phyloP scores from a whole-genome alignment of 768 basidiomycete genomes.

The Rhodotorula kratochvilovae region DNA sequence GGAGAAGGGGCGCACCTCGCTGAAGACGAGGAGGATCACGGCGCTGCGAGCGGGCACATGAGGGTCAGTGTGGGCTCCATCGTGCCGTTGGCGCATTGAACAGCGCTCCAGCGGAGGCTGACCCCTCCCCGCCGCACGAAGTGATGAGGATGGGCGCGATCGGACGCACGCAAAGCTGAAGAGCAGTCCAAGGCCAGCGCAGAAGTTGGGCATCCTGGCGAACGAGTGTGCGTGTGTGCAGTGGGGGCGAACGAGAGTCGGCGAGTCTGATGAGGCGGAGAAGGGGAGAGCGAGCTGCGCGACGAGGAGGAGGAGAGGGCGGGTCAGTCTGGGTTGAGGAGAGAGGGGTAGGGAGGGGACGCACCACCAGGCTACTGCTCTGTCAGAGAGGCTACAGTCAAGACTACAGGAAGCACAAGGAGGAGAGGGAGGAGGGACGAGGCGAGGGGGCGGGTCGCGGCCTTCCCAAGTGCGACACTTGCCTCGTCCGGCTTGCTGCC shows the following conservation, averaged over 20 bases:
- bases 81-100: no score
- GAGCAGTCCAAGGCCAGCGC: background rate
- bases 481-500: background rate
- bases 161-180: background rate
- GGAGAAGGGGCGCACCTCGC: conserved; percentile 15
- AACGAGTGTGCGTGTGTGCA: background rate
- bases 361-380: background rate
- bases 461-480: background rate
- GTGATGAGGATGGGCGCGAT: no score
- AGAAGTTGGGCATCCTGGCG: background rate
- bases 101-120: no score
- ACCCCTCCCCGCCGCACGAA: no score
- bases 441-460: background rate
- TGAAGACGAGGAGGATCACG: conserved; percentile 31
- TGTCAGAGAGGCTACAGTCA: background rate
- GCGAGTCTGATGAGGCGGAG: background rate
- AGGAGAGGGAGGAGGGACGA: background rate
- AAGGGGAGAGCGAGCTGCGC: background rate
- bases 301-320: background rate
- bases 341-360: background rate
- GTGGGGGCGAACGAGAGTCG: background rate
- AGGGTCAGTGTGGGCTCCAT: no score
- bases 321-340: background rate
- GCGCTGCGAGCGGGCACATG: conserved; percentile 9
- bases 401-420: background rate